These are phyloP conservation scores for Crepidotus variabilis DNA, from an alignment of 768 basidiomycete species.

Conservation along the genomic window DNA sequence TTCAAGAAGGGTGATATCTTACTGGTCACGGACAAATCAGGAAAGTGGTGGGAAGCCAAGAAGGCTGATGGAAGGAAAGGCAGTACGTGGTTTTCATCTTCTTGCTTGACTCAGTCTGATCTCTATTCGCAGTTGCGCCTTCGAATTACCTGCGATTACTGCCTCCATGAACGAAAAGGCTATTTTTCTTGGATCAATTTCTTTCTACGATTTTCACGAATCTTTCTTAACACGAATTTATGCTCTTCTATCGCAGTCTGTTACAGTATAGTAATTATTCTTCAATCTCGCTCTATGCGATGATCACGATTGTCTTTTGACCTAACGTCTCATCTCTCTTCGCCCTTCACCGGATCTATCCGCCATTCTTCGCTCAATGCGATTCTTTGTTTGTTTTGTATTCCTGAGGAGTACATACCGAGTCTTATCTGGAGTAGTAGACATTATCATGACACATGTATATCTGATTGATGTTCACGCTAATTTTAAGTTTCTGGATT, in stretches of 20 bases:
- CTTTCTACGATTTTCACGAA: background rate
- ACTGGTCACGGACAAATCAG: conserved; percentile 70
- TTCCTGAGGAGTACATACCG: background rate
- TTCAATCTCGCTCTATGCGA: background rate
- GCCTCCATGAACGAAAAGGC: background rate
- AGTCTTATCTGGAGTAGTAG: background rate
- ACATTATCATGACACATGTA: background rate
- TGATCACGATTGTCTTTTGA: background rate
- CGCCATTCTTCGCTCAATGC: background rate
- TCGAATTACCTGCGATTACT: conserved; percentile 34
- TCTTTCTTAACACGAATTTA: background rate
- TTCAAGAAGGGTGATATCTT: conserved; percentile 85
- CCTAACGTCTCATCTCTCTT: background rate
- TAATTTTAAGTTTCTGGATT: background rate
- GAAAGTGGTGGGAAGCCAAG: conserved; percentile 87
- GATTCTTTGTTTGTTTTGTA: background rate
- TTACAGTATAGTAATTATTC: background rate
- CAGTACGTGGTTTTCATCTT: conserved; percentile 43
- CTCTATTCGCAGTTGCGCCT: conserved; percentile 26
- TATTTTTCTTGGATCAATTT: too few relatives aligned
- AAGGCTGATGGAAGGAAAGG: conserved; percentile 60
- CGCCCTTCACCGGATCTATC: background rate
- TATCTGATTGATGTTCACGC: background rate
- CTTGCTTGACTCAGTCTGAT: background rate
- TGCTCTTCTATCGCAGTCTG: background rate